Conservation (phyloP, 2,329 filamentous ascomycete species). For the Alternaria longipes region DNA sequence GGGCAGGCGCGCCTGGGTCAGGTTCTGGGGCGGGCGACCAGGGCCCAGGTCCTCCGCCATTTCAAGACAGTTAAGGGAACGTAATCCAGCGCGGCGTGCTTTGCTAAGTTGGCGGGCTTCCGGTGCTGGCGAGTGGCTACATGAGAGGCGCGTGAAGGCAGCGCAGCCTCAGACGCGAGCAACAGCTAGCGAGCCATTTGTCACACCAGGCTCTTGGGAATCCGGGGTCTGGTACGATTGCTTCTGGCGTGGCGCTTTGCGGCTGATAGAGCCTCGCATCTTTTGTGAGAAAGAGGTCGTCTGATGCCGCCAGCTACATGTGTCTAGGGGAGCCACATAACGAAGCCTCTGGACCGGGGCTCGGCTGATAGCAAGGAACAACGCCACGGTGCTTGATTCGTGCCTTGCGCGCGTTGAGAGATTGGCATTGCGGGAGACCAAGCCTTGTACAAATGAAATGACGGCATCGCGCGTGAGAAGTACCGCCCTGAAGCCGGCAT, state of each 20-base stretch:
- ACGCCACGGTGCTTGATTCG: conserved; percentile 14
- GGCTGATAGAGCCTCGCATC: conserved; percentile 21
- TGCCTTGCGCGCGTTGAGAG: conserved; percentile 6
- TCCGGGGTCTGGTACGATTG: conserved; percentile 10
- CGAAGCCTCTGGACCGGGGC: conserved; percentile 8
- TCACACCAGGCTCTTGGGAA: conserved; percentile 11
- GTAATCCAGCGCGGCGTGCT: conserved; percentile 25
- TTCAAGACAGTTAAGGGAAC: conserved; percentile 21
- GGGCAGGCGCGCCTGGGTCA: conserved; percentile 22
- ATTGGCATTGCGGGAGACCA: conserved; percentile 4
- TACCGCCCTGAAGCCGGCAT: conserved; percentile 16
- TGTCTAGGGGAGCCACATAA: conserved; percentile 6
- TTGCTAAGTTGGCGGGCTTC: neutral
- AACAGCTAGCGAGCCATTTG: conserved; percentile 2
- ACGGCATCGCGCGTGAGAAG: conserved; percentile 28
- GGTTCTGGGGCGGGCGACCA: conserved; percentile 16
- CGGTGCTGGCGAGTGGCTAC: conserved; percentile 10
- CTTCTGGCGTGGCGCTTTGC: conserved; percentile 12
- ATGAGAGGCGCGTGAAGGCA: neutral
- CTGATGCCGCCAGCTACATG: conserved; percentile 16
- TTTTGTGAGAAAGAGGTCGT: conserved; percentile 33
- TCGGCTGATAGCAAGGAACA: conserved; percentile 20
- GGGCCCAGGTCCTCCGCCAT: conserved; percentile 22
- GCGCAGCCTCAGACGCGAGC: neutral
- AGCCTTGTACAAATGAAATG: conserved; percentile 16